Evolutionary conservation across 1,139 yeast species (phyloP), one percentile per base, ranked within the genome.

Genomic region (Yamadazyma oceani): DNA sequence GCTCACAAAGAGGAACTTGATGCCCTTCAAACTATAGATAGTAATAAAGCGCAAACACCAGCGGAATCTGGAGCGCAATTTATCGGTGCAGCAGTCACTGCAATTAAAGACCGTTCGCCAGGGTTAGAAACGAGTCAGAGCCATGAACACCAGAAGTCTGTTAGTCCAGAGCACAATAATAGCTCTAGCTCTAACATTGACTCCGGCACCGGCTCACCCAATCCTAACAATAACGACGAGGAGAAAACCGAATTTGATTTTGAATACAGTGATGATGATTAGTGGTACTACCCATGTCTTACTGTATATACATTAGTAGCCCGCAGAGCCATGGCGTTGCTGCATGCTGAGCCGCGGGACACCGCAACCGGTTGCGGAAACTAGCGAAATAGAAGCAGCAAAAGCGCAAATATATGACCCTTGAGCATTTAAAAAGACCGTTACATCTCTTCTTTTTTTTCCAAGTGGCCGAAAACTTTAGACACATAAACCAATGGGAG

Each of bases 261-360:
- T 31, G 53, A 49, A 15, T 50, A 49, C 31, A 46, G 50, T 26
- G 50, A 46, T 14, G 42, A 42, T 2, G 46, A 43, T 2, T 42
- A 30, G n/a, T n/a, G n/a, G n/a, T n/a, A 29, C 5, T 26, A 26
- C 28, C n/a, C 15, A 26, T n/a, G 10, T 24, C 26, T 24, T 24
- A 24, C n/a, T 21, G 23, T 21, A 7, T 7, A 21, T 21, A 21
- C 10, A 8, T 21, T n/a, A n/a, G n/a, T n/a, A n/a, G n/a, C n/a
- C n/a, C n/a, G n/a, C n/a, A n/a, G n/a, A n/a, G n/a, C n/a, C n/a
- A n/a, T n/a, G n/a, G n/a, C n/a, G n/a, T n/a, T n/a, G n/a, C n/a
- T n/a, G n/a, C n/a, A n/a, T n/a, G n/a, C n/a, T 25, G 27, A 25
- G 6, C 27, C 27, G 13, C 27, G 27, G 7, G 7, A 14, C 17